Evolutionary conservation across 225 moss, liverwort and hornwort genomes (phyloP).

Genomic region (Lunularia cruciata): DNA sequence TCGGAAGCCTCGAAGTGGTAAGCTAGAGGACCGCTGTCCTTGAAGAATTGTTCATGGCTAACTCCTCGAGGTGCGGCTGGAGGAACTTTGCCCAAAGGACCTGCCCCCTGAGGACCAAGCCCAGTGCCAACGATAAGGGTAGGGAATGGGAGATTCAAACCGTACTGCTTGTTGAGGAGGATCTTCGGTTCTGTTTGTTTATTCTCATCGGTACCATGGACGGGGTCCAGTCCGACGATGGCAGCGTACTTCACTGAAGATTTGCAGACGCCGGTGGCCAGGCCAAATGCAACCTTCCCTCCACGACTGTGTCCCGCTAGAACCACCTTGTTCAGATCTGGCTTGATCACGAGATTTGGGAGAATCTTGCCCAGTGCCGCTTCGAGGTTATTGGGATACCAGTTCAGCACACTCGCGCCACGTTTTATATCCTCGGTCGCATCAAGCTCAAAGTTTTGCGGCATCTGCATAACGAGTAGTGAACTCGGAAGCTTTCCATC

Average conservation of each 20-base stretch:
- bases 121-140: conserved; percentile 61
- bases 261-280: conserved; percentile 44
- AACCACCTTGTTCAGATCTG: conserved; percentile 41
- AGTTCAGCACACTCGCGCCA: conserved; percentile 49
- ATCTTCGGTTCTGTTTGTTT: conserved; percentile 55
- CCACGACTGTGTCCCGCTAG: conserved; percentile 66
- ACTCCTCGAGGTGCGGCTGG: conserved; percentile 56
- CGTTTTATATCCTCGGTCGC: conserved; percentile 50
- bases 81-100: conserved; percentile 32
- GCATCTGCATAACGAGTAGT: conserved; percentile 49
- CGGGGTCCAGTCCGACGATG: conserved; percentile 54
- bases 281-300: conserved; percentile 63
- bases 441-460: conserved; percentile 45
- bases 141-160: conserved; percentile 37
- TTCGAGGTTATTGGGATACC: conserved; percentile 48
- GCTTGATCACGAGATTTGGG: conserved; percentile 28
- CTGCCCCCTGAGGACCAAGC: conserved; percentile 38
- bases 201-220: conserved; percentile 43
- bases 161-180: conserved; percentile 26
- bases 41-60: conserved; percentile 50
- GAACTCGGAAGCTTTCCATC: too few relatives aligned
- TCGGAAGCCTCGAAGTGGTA: conserved; percentile 54
- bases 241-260: conserved; percentile 46
- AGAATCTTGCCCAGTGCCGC: background rate
- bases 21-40: conserved; percentile 33